These are phyloP conservation scores for Vickermania ingenoplastis DNA, from an alignment of 208 protist species.

Conservation along the genomic window DNA sequence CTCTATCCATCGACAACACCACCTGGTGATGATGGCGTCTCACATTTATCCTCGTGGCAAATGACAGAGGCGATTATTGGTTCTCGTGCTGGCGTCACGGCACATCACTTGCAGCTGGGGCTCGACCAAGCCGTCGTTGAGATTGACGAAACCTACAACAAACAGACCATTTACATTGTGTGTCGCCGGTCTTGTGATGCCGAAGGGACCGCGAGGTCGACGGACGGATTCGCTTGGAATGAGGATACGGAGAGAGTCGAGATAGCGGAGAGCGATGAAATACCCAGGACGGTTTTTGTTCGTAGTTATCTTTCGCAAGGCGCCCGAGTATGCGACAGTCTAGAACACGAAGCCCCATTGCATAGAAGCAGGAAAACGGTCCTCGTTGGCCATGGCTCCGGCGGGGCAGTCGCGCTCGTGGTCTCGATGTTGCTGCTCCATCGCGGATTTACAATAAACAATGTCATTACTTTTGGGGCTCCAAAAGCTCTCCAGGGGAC, in stretches of 20 bases:
- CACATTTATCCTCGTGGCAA: conserved; percentile 52
- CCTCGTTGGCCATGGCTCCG: conserved; percentile 68
- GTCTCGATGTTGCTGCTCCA: conserved; percentile 40
- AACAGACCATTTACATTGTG: conserved; percentile 71
- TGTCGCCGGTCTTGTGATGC: conserved; percentile 8
- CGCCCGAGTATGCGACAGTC: conserved; percentile 40
- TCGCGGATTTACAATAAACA: conserved; percentile 60
- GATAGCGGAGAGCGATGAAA: conserved; percentile 59
- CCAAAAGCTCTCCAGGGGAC: conserved; percentile 57
- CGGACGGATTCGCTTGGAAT: conserved; percentile 49
- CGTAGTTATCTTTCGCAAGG: conserved; percentile 39
- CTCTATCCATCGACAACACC: conserved; percentile 18
- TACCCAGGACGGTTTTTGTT: conserved; percentile 58
- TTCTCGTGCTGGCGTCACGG: conserved; percentile 55
- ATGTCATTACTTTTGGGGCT: conserved; percentile 62
- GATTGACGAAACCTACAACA: conserved; percentile 72
- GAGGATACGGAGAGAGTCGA: conserved; percentile 61
- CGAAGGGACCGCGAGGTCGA: not conserved
- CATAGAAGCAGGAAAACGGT: conserved; percentile 66
- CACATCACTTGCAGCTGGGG: conserved; percentile 53
- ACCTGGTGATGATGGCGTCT: conserved; percentile 8
- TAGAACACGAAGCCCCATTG: conserved; percentile 56
- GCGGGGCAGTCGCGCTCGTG: conserved; percentile 52
- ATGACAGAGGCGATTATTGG: conserved; percentile 64
- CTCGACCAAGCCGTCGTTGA: conserved; percentile 65